Evolutionary conservation across 2,329 filamentous ascomycete genomes (phyloP).

Genomic region (Plenodomus lindquistii): DNA sequence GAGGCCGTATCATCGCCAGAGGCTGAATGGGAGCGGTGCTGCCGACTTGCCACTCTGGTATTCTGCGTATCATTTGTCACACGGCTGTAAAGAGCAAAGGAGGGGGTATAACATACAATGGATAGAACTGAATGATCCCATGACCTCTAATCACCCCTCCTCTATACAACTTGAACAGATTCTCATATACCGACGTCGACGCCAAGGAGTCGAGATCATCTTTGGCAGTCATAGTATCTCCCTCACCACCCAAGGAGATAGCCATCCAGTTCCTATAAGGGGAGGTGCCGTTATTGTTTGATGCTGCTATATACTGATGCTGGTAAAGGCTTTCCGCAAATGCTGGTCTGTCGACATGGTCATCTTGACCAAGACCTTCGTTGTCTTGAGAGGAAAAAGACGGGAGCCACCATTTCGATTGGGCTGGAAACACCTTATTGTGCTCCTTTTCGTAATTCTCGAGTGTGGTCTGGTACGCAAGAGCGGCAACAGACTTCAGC

Average conservation of each 20-base stretch:
- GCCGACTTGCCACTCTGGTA: constrained; percentile 15
- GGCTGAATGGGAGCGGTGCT: constrained; percentile 25
- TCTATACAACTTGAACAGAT: neutral
- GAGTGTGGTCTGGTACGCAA: constrained; percentile 1
- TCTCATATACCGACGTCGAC: neutral
- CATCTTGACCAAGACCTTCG: neutral
- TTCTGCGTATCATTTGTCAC: neutral
- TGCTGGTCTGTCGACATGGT: neutral
- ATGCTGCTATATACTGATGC: neutral
- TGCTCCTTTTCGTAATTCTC: constrained; percentile 9
- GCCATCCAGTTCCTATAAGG: neutral
- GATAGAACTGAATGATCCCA: neutral
- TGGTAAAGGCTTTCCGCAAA: neutral
- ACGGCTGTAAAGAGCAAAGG: too few species aligned
- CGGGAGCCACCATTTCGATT: constrained; percentile 9
- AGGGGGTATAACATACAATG: neutral
- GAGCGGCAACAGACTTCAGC: neutral
- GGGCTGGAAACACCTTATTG: constrained; percentile 1
- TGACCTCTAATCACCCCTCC: neutral
- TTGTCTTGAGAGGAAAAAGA: neutral
- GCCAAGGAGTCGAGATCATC: neutral
- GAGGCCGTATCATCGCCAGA: constrained; percentile 16
- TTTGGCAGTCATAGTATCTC: neutral
- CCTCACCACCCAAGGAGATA: too few species aligned
- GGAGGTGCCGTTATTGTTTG: neutral